phyloP scores from a whole-genome alignment of 345 rosid species.

The Salix udensis region DNA sequence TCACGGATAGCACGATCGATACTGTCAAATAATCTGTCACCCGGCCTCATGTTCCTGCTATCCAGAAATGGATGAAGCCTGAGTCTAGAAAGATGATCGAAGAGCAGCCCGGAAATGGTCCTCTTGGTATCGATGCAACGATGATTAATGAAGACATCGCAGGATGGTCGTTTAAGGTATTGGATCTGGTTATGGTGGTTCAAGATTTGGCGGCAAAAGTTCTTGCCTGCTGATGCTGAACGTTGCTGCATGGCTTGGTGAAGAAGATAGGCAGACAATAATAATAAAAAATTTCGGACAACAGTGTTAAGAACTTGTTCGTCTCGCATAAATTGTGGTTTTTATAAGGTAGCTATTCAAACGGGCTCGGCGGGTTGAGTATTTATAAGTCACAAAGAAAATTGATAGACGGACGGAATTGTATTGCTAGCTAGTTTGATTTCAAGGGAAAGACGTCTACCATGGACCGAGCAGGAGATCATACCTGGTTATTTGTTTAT shows the following conservation, averaged over 20 bases:
- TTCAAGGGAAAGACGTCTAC: neutral
- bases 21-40: constrained; percentile 53
- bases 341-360: neutral
- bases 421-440: neutral
- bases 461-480: constrained; percentile 20
- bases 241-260: constrained; percentile 48
- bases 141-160: constrained; percentile 82
- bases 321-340: neutral
- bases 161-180: constrained; percentile 13
- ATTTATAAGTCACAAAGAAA: neutral
- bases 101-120: constrained; percentile 62
- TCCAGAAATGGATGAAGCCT: constrained; percentile 59
- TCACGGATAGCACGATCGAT: constrained; percentile 49
- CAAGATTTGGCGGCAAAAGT: constrained; percentile 19
- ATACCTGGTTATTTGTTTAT: constrained; percentile 14
- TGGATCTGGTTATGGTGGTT: constrained; percentile 6
- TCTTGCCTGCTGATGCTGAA: constrained; percentile 22
- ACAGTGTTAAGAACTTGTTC: neutral
- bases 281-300: neutral
- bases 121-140: constrained; percentile 77
- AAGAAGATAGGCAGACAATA: constrained; percentile 5
- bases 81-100: constrained; percentile 40
- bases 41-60: constrained; percentile 77
- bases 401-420: neutral
- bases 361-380: neutral